Base-by-base conservation (phyloP, 805 yeast species). In the Ogataea neopini region DNA sequence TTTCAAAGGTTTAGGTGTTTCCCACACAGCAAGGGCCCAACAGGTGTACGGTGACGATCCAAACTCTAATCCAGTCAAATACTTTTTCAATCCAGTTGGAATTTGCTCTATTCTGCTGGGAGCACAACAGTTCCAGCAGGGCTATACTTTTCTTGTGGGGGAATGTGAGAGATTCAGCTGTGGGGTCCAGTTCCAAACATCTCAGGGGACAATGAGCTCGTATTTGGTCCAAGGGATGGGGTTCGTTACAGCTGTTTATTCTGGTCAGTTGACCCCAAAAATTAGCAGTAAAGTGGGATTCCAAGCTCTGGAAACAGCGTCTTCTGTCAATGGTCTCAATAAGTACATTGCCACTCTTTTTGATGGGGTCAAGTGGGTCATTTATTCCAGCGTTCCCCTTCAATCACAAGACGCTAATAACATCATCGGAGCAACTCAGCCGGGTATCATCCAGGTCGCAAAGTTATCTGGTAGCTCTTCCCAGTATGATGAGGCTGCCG, bases 171-270 rank as follows among this genome's bases (percentile, higher is more conserved):
- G 70, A 25, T 66, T 67, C 43, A 62, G 67, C 25, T 60, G 62
- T 37, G 68, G 68, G 1, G n/a, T 59, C 6, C 37, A 71, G 39
- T 68, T 77, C 41, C 48, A 67, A 48, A 30, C 54, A 7, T 48
- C 64, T 13, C 49, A 57, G 2, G 74, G 76, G 40, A 65, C 53
- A 6, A 43, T 66, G 44, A 34, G 43, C 3, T 40, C 54, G 76
- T 91, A 92, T 3, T 59, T 86, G 45, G 86, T 84, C 5, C 91
- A 86, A 64, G 97, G 97, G 45, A 73, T 54, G 77, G 96, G 96
- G 6, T 81, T 87, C 52, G 79, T 87, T 13, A 84, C 96, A 26
- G 88, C 83, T 22, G 66, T 77, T 5, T 66, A 64, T 37, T 72
- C 75, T 53, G 81, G 81, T 10, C 67, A 71, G 49, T 66, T 83